Evolutionary conservation across 495 filamentous ascomycete genomes (phyloP).

Genomic region (Podospora tetraspora): DNA sequence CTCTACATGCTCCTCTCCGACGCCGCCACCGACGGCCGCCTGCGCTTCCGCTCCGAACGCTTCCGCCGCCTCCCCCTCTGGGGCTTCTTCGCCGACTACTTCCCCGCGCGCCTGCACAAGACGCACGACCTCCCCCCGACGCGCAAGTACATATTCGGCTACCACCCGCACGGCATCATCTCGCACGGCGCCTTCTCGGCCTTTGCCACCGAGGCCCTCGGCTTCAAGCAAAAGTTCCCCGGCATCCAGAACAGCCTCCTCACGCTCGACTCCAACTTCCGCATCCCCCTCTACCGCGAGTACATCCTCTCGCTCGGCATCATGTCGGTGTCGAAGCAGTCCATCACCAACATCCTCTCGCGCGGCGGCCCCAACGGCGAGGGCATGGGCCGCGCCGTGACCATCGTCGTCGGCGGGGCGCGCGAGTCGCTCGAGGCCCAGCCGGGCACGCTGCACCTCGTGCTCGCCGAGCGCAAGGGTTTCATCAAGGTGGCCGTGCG

Average conservation of each 20-base stretch:
- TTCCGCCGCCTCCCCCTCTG: conserved; percentile 72
- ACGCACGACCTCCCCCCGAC: conserved; percentile 71
- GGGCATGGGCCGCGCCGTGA: conserved; percentile 94
- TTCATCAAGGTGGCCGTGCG: conserved; percentile 91
- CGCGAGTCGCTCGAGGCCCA: conserved; percentile 83
- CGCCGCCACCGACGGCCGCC: conserved; percentile 64
- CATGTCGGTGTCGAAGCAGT: conserved; percentile 82
- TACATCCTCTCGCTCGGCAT: conserved; percentile 83
- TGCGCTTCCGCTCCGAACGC: conserved; percentile 66
- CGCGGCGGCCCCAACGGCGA: conserved; percentile 70
- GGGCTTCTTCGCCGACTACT: conserved; percentile 89
- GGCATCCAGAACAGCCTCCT: conserved; percentile 92
- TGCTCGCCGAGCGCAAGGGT: conserved; percentile 78
- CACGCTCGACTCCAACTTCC: conserved; percentile 90
- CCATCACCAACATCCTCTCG: conserved; percentile 78
- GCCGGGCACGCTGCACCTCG: conserved; percentile 65
- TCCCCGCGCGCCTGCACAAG: conserved; percentile 81
- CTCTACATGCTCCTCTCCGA: conserved; percentile 77
- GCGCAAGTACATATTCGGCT: conserved; percentile 96
- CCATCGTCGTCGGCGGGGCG: conserved; percentile 91
- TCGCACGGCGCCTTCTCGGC: conserved; percentile 90
- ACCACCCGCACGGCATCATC: conserved; percentile 96
- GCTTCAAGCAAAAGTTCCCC: conserved; percentile 84
- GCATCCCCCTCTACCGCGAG: conserved; percentile 88
- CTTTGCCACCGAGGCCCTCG: conserved; percentile 85